phyloP scores from a whole-genome alignment of 345 rosid species.

The Sapria himalayana region DNA sequence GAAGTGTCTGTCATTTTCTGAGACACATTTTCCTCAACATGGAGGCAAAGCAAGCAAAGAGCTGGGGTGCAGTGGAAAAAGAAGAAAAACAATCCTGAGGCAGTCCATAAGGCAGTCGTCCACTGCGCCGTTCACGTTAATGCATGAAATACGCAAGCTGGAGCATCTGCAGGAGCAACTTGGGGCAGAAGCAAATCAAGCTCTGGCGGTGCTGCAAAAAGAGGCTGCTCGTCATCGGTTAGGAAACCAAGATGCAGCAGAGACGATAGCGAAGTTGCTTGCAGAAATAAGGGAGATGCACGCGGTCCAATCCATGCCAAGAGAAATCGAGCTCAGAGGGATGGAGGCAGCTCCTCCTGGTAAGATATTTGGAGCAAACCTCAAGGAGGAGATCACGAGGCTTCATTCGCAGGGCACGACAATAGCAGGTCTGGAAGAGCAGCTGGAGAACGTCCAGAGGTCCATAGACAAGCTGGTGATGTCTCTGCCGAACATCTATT shows the following conservation, averaged over 20 bases:
- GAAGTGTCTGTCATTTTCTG: conserved; percentile 85
- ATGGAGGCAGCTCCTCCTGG: conserved; percentile 38
- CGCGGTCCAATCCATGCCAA: conserved; percentile 28
- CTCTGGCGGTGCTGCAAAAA: conserved; percentile 87
- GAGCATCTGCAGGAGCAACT: conserved; percentile 98
- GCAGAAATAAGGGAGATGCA: conserved; percentile 93
- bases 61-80: conserved; percentile 23
- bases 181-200: conserved; percentile 87
- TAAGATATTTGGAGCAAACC: conserved; percentile 80
- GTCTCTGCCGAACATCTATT: conserved; percentile 65
- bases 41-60: conserved; percentile 51
- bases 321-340: conserved; percentile 39
- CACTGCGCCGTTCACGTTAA: conserved; percentile 80
- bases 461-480: conserved; percentile 86
- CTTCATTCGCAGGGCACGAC: conserved; percentile 95
- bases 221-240: conserved; percentile 93
- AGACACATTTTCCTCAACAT: conserved; percentile 26
- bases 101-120: conserved; percentile 91
- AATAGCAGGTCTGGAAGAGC: conserved; percentile 86
- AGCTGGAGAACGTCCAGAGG: conserved; percentile 88
- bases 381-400: conserved; percentile 95
- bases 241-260: conserved; percentile 99
- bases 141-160: conserved; percentile 97
- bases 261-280: conserved; percentile 89
- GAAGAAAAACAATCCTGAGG: conserved; percentile 41